Evolutionary conservation across 2,329 filamentous ascomycete species (phyloP), one percentile per base, ranked within the genome.

Genomic region (Geosmithia flava): DNA sequence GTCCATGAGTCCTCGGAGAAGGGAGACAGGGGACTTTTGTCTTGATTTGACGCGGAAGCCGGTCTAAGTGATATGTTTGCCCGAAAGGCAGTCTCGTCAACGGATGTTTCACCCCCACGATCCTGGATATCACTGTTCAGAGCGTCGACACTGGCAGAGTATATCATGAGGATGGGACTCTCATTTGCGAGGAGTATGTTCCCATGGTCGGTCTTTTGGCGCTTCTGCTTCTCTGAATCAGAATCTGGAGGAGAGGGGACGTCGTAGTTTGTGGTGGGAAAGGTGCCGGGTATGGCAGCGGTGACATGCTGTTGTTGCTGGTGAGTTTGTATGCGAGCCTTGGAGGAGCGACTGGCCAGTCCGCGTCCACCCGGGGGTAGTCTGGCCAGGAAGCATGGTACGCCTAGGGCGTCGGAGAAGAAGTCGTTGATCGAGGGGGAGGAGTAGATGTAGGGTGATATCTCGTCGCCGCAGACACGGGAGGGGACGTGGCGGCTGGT

Each of bases 121-220:
- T 66, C 63, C 47, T 68, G 74, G 55, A 97, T 93, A 13, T 79
- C 70, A 51, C 76, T 68, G 58, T 97, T 97, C 7, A 97, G 67
- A 2, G 75, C 75, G 44, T 87, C 81, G 45, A 97, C 75, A 55
- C 89, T 96, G 10, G 85, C 81, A 48, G 80, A 76, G 19, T 87
- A 88, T 49, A 97, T 83, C 44, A 87, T 78, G 1, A 98, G 75
- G 43, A 98, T 94, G 0, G 93, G 91, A 47, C 88, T 95, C 64
- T 97, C 93, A 61, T 98, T 98, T 20, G 90, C 86, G 3, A 98
- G 70, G 0, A 93, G 68, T 33, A 97, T 89, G 3, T 81, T 74
- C 62, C 48, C 62, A 44, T 54, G 57, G 3, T 37, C 11, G 11
- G 10, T 5, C 13, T 13, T 11, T 16, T 50, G 56, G 56, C 53